Evolutionary conservation across 2,329 filamentous ascomycete species (phyloP).

Genomic region (Verticillium longisporum): DNA sequence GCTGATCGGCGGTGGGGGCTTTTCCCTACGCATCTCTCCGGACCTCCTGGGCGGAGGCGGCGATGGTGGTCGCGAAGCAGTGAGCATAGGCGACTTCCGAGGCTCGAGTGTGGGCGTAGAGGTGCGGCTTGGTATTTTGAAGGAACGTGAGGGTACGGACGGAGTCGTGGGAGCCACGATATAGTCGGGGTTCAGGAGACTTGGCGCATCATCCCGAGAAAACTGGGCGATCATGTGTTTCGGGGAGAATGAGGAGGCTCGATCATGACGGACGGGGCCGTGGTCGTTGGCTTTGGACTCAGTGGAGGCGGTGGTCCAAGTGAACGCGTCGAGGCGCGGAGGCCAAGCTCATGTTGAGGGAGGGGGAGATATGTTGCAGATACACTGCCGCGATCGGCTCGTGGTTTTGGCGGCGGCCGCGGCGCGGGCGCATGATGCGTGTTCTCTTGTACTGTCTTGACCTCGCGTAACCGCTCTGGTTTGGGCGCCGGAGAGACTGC

Average conservation of each 20-base stretch:
- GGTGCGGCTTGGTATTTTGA: constrained; percentile 49
- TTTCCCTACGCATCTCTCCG: constrained; percentile 47
- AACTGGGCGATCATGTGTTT: constrained; percentile 33
- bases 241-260: constrained; percentile 66
- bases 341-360: constrained; percentile 11
- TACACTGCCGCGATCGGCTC: constrained; percentile 9
- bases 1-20: constrained; percentile 68
- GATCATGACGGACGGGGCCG: constrained; percentile 57
- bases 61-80: constrained; percentile 48
- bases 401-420: constrained; percentile 15
- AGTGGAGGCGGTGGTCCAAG: constrained; percentile 34
- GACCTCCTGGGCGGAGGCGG: constrained; percentile 58
- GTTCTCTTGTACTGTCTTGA: constrained; percentile 29
- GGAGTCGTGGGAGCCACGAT: constrained; percentile 32
- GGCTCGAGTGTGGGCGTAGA: constrained; percentile 44
- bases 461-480: constrained; percentile 33
- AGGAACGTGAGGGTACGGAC: constrained; percentile 34
- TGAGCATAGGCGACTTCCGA: constrained; percentile 39
- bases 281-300: constrained; percentile 30
- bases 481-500: constrained; percentile 30
- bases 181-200: constrained; percentile 41
- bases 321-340: constrained; percentile 27
- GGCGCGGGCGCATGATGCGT: constrained; percentile 17
- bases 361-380: constrained; percentile 13
- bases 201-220: constrained; percentile 31